Base-by-base conservation (phyloP, 176 grass and related monocot species). In the Stipa capillata region DNA sequence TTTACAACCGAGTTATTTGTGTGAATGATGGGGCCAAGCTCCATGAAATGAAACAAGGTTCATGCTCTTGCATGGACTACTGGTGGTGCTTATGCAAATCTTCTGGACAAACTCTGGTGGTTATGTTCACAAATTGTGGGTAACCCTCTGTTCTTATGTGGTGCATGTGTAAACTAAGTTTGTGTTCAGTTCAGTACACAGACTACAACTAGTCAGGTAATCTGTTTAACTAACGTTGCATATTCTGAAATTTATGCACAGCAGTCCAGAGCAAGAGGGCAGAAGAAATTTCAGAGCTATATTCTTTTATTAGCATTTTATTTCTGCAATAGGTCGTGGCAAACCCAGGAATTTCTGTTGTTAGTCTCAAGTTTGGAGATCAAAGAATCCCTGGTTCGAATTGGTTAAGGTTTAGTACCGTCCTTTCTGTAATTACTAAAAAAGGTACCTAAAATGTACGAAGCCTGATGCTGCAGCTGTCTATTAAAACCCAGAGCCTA, bases 61-160 rank as follows among this genome's bases (percentile, higher is more conserved):
- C 17, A 27, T 89, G 83, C 65, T 80, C 79, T 32, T 92, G 90
- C 79, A 72, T 44, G 39, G 83, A 86, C 35, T 53, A 72, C 2
- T 80, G 62, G 63, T 84, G 56, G 73, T 34, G n/a, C 20, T 63
- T 27, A 44, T 79, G 42, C 31, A 23, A 59, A 48, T 48, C 20
- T 62, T 75, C 29, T 50, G 61, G 41, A 36, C 48, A 55, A 48
- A 34, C 39, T 72, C 47, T 75, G 60, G 60, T 15, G 16, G 6
- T 66, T 17, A 69, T 6, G n/a, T 74, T 65, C n/a, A 31, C 41
- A 40, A 49, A 27, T 16, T 37, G 29, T 20, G 28, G 33, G 29
- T 65, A 56, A 45, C 25, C 43, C 10, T 86, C 10, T 48, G 24
- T 48, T 58, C 3, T 37, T 73, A 24, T 20, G 2, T 0, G 7